Base-by-base conservation (phyloP, 768 basidiomycete genomes). In the Leccinum rimulosum region DNA sequence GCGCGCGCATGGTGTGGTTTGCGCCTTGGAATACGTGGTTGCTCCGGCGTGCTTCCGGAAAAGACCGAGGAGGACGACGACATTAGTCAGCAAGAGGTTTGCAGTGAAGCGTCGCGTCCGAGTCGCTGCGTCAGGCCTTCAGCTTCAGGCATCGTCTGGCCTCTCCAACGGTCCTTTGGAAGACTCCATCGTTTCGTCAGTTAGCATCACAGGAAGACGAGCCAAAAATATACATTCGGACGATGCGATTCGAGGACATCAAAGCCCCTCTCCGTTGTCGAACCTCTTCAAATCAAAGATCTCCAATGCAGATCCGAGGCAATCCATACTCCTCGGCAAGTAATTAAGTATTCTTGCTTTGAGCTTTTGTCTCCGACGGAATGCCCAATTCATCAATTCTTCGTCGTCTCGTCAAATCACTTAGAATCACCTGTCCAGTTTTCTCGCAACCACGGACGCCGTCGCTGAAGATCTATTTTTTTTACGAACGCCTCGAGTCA, bases 401-500 rank as follows among this genome's bases (percentile, higher is more conserved):
- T 35, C 86, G 88, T 30, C 81, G 79, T 25, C 66, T 89, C 22
- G 74, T 78, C 1, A 65, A 70, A 33, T 83, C 84, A 1, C 63
- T 91, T 43, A 80, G 81, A 27, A 70, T 71, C 2, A 71, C 70
- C 87, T 1, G 22, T 1, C 22, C 22, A 22, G 25, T 25, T 68
- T 82, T 4, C 73, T 92, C 33, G 74, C 75, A 0, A 74, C 83
- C 14, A 87, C 86, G 0, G 83, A 88, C 0, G 85, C 89, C 0
- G 77, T 77, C 3, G 79, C 89, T 1, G 80, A 82, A 36, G 89
- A 88, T 65, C 69, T 52, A 14, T 64, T 52, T 27, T 22, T 22
- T 91, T 64, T 91, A 92, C 63, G 84, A 92, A 67, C 82, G 88
- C 3, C 75, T 91, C 17, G 90, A 92, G 66, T 85, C 85, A 0